phyloP scores from a whole-genome alignment of 139 green algal species.

The Eudorina sp. region DNA sequence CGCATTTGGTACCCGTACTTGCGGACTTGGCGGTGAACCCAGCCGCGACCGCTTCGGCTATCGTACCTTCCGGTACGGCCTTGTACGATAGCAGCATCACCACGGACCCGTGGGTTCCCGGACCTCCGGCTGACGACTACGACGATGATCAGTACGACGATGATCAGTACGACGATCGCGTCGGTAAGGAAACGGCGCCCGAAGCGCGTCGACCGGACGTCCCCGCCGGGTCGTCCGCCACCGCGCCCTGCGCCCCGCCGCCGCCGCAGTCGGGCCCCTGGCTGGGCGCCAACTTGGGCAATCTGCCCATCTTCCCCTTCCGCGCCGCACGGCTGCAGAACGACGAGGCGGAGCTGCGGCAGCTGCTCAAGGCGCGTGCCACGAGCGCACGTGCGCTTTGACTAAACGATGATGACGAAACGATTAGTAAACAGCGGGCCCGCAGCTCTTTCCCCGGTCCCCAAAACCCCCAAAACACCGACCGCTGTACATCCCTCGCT shows the following conservation, averaged over 20 bases:
- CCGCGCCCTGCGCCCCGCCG: not conserved
- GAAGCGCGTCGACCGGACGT: not conserved
- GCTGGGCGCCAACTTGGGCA: slow-evolving; percentile 16
- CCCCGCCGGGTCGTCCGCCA: not conserved
- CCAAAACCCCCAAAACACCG: no score
- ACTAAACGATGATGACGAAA: no score
- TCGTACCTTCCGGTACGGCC: no score
- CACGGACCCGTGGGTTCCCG: no score
- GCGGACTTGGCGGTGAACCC: no score
- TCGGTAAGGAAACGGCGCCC: not conserved
- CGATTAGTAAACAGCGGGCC: no score
- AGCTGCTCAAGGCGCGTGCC: not conserved
- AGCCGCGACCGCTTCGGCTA: no score
- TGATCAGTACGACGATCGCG: not conserved
- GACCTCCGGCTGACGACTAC: not conserved
- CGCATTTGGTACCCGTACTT: no score
- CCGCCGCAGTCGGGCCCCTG: not conserved
- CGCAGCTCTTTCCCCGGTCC: no score
- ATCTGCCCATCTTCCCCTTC: slow-evolving; percentile 36
- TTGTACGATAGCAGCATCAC: not conserved
- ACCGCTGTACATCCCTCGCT: no score
- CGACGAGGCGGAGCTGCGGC: not conserved
- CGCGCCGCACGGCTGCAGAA: not conserved
- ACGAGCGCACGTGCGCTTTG: no score
- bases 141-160: not conserved